Percentiles rank a stretch among this genome's conserved stretches.
Evolutionary conservation across 2,329 filamentous ascomycete species (phyloP).

Genomic region (Ophiocordyceps camponoti-saundersi): DNA sequence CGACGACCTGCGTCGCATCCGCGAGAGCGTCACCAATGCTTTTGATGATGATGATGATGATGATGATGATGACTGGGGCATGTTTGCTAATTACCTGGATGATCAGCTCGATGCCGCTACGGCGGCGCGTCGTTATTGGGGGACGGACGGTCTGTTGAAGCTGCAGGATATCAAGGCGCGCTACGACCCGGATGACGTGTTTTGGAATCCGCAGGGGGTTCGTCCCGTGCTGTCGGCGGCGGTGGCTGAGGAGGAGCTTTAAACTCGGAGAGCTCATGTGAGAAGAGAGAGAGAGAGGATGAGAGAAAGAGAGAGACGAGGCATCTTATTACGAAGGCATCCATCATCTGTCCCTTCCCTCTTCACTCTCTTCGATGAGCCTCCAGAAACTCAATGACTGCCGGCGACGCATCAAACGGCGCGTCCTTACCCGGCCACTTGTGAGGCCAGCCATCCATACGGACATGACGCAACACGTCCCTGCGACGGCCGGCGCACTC

Average conservation of each 20-base stretch:
- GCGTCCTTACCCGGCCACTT: background rate
- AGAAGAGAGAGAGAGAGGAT: too few species aligned
- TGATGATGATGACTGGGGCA: constrained; percentile 26
- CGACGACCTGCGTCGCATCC: constrained; percentile 6
- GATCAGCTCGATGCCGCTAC: constrained; percentile 24
- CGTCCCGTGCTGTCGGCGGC: background rate
- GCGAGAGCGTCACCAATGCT: too few species aligned
- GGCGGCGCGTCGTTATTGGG: constrained; percentile 33
- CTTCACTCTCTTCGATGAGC: too few species aligned
- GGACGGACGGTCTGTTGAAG: constrained; percentile 15
- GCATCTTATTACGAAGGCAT: too few species aligned
- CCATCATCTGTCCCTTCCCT: too few species aligned
- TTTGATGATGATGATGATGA: constrained; percentile 17
- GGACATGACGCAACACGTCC: background rate
- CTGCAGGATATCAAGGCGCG: constrained; percentile 20
- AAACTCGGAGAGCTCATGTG: too few species aligned
- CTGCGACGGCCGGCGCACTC: background rate
- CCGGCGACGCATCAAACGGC: background rate
- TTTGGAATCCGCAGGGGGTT: constrained; percentile 8
- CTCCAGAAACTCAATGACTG: background rate
- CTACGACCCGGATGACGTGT: constrained; percentile 21
- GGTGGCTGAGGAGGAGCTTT: too few species aligned
- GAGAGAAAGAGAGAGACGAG: too few species aligned
- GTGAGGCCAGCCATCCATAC: background rate
- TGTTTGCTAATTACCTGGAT: constrained; percentile 38